Base-by-base conservation (phyloP, 1,284 basidiomycete species). In the Pulveroboletus sp. region DNA sequence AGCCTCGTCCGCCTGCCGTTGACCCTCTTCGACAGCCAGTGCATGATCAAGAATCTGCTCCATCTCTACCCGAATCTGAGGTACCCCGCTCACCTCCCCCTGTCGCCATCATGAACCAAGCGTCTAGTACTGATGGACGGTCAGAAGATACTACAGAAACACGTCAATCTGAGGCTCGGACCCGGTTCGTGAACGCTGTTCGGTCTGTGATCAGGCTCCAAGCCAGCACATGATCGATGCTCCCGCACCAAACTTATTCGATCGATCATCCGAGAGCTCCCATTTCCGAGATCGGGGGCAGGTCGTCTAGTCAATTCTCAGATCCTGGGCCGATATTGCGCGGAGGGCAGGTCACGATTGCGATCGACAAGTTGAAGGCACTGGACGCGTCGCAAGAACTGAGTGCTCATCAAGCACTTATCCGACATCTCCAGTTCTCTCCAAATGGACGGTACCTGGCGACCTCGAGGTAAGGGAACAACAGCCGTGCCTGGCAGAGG, bases 311-410 rank as follows among this genome's bases (percentile, higher is more conserved):
- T 76, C 81, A 46, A 66, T 65, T 62, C 46, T 69, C 67, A 32
- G 73, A 76, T 21, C 71, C 76, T 41, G 71, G 75, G 24, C 65
- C 77, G 51, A 73, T 77, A 46, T 68, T 82, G 35, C 67, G 79
- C 49, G 76, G 76, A 39, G 83, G 81, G 49, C 78, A 85, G n/a
- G 74, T 88, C 6, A 75, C 82, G 10, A 70, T 70, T 13, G 72
- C 89, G 43, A 76, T 81, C 16, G 84, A 86, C 16, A 83, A 80
- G 61, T 65, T 91, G 57, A 79, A 76, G 60, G 74, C 71, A 42
- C 64, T 90, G 61, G 77, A 78, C 53, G 71, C 79, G 16, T 82
- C 80, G 0, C 82, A 89, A 63, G 83, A 84, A 43, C 45, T 71
- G 55, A 56, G 50, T 3, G 66, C 66, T 33, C 69, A 73, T 13